Conservation (phyloP, 805 yeast species). For the Yarrowia divulgata region DNA sequence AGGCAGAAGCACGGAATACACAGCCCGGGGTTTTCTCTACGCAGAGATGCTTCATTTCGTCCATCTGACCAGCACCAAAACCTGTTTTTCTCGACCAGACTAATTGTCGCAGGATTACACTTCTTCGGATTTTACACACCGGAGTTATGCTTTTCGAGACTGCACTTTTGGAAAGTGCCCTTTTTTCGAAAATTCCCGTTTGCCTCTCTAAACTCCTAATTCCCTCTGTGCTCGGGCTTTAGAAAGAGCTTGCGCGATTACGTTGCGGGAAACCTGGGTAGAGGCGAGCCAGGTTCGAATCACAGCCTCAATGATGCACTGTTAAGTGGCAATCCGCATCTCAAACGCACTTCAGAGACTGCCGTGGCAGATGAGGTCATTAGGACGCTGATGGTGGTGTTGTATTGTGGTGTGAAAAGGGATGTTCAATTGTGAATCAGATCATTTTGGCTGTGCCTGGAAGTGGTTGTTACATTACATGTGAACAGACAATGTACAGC, state of each 20-base stretch:
- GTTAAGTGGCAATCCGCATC: conserved; percentile 8
- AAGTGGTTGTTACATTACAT: too few species aligned
- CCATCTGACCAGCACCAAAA: too few species aligned
- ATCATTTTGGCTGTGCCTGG: too few species aligned
- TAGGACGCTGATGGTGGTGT: neutral
- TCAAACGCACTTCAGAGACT: conserved; percentile 3
- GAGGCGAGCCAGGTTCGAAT: neutral
- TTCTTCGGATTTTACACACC: conserved; percentile 26
- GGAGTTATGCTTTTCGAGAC: conserved; percentile 37
- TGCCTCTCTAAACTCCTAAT: conserved; percentile 24
- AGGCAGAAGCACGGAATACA: neutral
- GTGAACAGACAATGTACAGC: too few species aligned
- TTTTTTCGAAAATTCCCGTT: neutral
- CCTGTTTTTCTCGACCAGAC: neutral
- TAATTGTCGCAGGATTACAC: conserved; percentile 1
- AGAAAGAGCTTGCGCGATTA: conserved; percentile 18
- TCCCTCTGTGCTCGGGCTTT: conserved; percentile 21
- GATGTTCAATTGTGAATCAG: too few species aligned
- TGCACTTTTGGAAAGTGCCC: neutral
- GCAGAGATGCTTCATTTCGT: neutral
- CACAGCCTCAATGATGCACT: conserved; percentile 26
- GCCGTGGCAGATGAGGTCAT: conserved; percentile 9
- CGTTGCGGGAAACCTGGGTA: conserved; percentile 23
- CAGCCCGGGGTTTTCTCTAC: neutral
- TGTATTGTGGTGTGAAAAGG: too few species aligned